These are phyloP conservation scores for Saccharomycopsis hybrid DNA, from an alignment of 1,139 yeast genomes.

Conservation along the genomic window DNA sequence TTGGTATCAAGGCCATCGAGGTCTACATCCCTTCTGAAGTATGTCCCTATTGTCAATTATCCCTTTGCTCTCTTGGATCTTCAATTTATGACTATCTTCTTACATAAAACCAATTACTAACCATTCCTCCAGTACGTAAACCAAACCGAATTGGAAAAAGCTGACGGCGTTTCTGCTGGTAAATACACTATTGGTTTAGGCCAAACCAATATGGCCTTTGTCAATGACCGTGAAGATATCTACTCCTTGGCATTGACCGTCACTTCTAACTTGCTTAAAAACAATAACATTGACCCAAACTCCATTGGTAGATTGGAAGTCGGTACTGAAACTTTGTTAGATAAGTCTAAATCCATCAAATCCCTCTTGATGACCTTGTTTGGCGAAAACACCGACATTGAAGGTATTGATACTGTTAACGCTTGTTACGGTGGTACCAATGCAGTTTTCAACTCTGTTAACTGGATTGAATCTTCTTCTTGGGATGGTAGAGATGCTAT, in stretches of 20 bases:
- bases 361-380: slow-evolving; percentile 93
- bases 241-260: slow-evolving; percentile 89
- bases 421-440: slow-evolving; percentile 99
- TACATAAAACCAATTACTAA: neutral
- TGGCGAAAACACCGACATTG: slow-evolving; percentile 83
- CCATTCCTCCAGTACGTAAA: slow-evolving; percentile 53
- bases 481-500: slow-evolving; percentile 99
- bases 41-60: slow-evolving; percentile 22
- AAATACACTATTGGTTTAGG: slow-evolving; percentile 98
- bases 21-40: slow-evolving; percentile 75
- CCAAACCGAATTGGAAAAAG: slow-evolving; percentile 82
- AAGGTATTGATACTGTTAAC: slow-evolving; percentile 93
- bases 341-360: slow-evolving; percentile 95
- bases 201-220: slow-evolving; percentile 96
- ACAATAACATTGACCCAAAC: slow-evolving; percentile 75
- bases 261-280: slow-evolving; percentile 64
- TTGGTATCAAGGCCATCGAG: slow-evolving; percentile 96
- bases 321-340: slow-evolving; percentile 96
- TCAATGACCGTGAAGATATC: slow-evolving; percentile 95
- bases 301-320: slow-evolving; percentile 93
- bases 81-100: too few relatives aligned
- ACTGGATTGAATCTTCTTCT: slow-evolving; percentile 93
- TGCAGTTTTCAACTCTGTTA: slow-evolving; percentile 86
- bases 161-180: slow-evolving; percentile 84
- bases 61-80: neutral